Evolutionary conservation across 2,329 filamentous ascomycete genomes (phyloP).

Genomic region (Aureobasidium musti): DNA sequence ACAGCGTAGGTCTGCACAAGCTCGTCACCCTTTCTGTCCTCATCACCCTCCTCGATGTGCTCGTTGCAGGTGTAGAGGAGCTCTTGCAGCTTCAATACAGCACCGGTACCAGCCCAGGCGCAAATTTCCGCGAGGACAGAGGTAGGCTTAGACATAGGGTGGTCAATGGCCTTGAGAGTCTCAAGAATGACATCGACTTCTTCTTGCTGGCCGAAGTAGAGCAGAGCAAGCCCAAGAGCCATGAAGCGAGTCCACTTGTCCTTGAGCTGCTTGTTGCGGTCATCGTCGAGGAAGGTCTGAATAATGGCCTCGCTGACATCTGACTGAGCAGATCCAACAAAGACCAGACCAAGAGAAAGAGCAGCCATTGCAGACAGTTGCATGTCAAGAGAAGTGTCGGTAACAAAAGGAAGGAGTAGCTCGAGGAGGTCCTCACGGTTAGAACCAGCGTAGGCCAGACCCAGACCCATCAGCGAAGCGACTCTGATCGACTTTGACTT

Average conservation of each 20-base stretch:
- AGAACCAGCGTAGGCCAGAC: conserved; percentile 89
- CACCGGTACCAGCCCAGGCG: conserved; percentile 96
- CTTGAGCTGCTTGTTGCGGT: conserved; percentile 84
- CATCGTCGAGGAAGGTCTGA: conserved; percentile 89
- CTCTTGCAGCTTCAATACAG: conserved; percentile 95
- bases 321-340: conserved; percentile 87
- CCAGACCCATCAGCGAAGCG: conserved; percentile 92
- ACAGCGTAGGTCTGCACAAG: conserved; percentile 95
- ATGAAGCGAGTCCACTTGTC: conserved; percentile 99
- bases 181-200: conserved; percentile 98
- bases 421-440: conserved; percentile 89
- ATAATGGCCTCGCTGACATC: conserved; percentile 92
- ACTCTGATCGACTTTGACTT: conserved; percentile 77
- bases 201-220: conserved; percentile 96
- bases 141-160: conserved; percentile 96
- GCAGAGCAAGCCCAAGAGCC: conserved; percentile 84
- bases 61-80: conserved; percentile 98
- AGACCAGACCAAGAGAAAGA: conserved; percentile 83
- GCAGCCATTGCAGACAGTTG: conserved; percentile 96
- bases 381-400: conserved; percentile 83
- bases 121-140: conserved; percentile 94
- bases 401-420: conserved; percentile 80
- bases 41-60: conserved; percentile 86
- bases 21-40: conserved; percentile 84
- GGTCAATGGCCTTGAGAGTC: conserved; percentile 93